Conservation (phyloP, 2,329 filamentous ascomycete genomes). For the Berkeleyomyces basicola region DNA sequence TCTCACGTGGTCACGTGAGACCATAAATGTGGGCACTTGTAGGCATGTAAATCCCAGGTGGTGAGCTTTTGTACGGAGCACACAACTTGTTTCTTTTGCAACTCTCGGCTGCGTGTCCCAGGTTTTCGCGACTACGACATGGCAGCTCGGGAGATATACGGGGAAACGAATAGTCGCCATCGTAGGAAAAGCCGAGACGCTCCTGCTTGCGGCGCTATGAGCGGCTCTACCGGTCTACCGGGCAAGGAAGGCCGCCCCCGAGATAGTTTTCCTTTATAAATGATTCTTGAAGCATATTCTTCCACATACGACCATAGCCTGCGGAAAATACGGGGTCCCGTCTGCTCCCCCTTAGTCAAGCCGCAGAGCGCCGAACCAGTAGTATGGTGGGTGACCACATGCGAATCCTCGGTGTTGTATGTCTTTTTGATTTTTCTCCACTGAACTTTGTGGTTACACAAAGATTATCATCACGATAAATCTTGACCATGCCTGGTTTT, state of each 20-base stretch:
- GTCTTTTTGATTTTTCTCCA: not conserved
- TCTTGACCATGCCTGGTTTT: no score
- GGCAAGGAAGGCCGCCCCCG: not conserved
- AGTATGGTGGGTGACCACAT: slow-evolving; percentile 9
- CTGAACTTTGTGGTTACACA: not conserved
- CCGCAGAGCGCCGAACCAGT: slow-evolving; percentile 8
- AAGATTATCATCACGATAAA: no score
- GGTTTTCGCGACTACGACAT: not conserved
- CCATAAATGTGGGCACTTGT: not conserved
- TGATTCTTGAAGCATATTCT: not conserved
- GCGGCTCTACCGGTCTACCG: not conserved
- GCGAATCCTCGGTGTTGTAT: slow-evolving; percentile 9
- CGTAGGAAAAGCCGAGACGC: no score
- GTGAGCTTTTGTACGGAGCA: no score
- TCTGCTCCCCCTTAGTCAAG: slow-evolving; percentile 9
- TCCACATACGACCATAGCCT: slow-evolving; percentile 5
- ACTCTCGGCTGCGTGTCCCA: not conserved
- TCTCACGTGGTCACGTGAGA: not conserved
- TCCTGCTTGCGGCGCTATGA: no score
- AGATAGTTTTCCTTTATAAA: not conserved
- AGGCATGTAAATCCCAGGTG: no score
- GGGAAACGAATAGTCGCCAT: no score
- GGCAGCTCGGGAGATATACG: no score
- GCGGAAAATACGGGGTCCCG: slow-evolving; percentile 9
- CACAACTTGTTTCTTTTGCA: no score